Base-by-base conservation (phyloP, 148 eudicot species). In the Chenopodium formosanum region DNA sequence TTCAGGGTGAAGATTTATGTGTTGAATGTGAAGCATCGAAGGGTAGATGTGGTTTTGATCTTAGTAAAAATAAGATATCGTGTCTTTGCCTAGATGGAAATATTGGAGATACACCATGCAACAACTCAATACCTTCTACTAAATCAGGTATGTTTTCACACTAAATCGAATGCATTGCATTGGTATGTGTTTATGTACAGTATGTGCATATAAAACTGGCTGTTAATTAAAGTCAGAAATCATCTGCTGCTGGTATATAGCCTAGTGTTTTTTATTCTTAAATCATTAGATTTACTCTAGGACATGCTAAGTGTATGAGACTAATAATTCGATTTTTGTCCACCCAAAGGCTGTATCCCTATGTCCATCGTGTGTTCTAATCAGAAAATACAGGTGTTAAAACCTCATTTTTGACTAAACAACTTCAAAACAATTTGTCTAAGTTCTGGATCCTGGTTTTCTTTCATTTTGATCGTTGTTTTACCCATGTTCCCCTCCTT, bases 51-150 rank as follows among this genome's bases (percentile, higher is more conserved):
- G 82, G 79, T 65, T 78, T 73, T 67, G 87, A 77, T 77, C 34
- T 31, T 46, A 56, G 32, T 9, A 9, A 56, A 32, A 78, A 47
- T 46, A 22, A 27, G 67, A 75, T 74, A 29, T 66, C 70, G 0
- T 85, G 87, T 78, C 23, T 78, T 85, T 85, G 87, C 84, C 75
- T 82, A 29, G 84, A 81, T 81, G 87, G 87, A 78, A 85, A 72
- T 56, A 32, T 13, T 78, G 79, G 63, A 29, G 7, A 73, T 48
- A 6, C 81, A 73, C 22, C 78, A 1, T 85, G 87, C 68, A 27
- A 3, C 37, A 25, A 16, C 40, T 40, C 67, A 9, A 68, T 19
- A 7, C 9, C 50, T 32, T 50, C 34, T 81, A 66, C 47, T 12
- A 22, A 34, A 16, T 40, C 73, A 64, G 84, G 87, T 85, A 73